Evolutionary conservation across 1,139 yeast genomes (phyloP), one percentile per base, ranked within the genome.

Genomic region (Geotrichum europaeum): DNA sequence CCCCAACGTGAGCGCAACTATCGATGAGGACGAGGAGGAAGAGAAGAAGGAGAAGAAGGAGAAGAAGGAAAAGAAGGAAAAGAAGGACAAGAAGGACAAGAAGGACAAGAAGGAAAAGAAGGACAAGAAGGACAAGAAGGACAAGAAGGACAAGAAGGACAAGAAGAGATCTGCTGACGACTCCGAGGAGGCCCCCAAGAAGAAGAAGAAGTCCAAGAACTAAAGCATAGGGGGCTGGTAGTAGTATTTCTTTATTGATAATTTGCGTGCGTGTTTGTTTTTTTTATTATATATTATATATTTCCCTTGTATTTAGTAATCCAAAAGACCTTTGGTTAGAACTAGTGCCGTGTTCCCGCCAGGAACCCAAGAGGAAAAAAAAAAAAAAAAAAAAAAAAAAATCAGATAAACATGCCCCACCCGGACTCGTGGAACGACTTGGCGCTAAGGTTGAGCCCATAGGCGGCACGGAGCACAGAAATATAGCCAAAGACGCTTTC

Each of bases 101-200:
- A 73, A 73, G 66, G 77, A 73, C 64, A 73, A 74, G 59, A 72
- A 75, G 68, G 61, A 65, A 54, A 67, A 65, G 25, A 63, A 67
- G 68, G 63, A 69, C 66, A 66, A 66, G 52, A 66, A 69, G 64
- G 81, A 70, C 69, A 74, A 69, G 67, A 64, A 80, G 75, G 78
- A 81, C 66, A 78, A 81, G 73, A 81, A 84, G 79, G 80, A 79
- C 66, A 80, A 69, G 65, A 67, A 69, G 75, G 80, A 80, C 70
- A 81, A 80, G 70, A 81, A 83, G 76, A 80, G 64, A 32, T 55
- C 61, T 24, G 58, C 67, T 54, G 66, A 64, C 40, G 69, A 65
- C 47, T 66, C 65, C 54, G 70, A 64, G 58, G 72, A 70, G 55
- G 65, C 70, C 43, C 67, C 65, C 34, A 65, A 70, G 59, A 73